A percentile compares a stretch with the other conserved stretches of the same genome.
Evolutionary conservation across 768 basidiomycete genomes (phyloP).

Genomic region (Boletus subparvulus): DNA sequence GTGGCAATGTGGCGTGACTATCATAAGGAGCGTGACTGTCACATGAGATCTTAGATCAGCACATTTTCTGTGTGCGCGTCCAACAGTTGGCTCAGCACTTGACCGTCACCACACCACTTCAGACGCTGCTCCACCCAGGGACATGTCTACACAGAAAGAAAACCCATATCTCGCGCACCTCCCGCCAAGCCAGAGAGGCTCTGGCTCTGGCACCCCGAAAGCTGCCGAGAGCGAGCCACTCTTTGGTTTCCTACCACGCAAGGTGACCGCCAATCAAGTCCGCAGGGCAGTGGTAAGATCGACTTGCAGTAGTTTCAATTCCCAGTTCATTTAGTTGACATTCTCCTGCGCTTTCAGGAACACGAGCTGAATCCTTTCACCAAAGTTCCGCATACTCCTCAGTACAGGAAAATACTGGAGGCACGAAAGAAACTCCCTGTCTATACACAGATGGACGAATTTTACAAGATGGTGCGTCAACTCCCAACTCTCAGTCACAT

Average conservation of each 20-base stretch:
- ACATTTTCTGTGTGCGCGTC: conserved; percentile 4
- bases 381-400: conserved; percentile 66
- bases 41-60: conserved; percentile 12
- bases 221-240: conserved; percentile 53
- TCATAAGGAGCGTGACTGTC: background rate
- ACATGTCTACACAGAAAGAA: conserved; percentile 28
- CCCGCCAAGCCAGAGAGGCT: conserved; percentile 32
- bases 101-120: background rate
- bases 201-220: conserved; percentile 4
- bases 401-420: conserved; percentile 86
- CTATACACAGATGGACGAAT: conserved; percentile 89
- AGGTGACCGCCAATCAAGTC: conserved; percentile 64
- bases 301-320: background rate
- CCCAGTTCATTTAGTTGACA: background rate
- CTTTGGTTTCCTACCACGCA: conserved; percentile 71
- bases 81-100: background rate
- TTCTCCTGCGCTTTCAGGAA: conserved; percentile 45
- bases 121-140: background rate
- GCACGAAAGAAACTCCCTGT: conserved; percentile 88
- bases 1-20: background rate
- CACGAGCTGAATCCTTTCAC: conserved; percentile 88
- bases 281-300: conserved; percentile 65
- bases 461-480: conserved; percentile 77
- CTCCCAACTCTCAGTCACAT: background rate
- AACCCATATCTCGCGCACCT: conserved; percentile 59